Evolutionary conservation across 331 rosid genomes (phyloP).

Genomic region (Quercus tomentella): DNA sequence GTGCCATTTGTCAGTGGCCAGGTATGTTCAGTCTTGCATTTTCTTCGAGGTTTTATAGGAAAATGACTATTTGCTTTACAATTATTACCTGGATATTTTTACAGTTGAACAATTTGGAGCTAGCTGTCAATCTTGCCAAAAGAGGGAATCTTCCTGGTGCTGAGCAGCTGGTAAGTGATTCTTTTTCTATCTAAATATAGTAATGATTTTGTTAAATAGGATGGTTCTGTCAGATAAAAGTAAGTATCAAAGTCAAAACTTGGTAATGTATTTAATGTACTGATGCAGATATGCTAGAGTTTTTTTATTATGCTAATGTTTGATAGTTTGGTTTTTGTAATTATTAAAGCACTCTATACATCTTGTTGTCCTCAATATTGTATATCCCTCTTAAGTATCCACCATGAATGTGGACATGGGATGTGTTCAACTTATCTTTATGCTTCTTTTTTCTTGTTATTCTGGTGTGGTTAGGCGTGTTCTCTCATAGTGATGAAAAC

Average conservation of each 20-base stretch:
- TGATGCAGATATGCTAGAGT: background rate
- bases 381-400: background rate
- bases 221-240: background rate
- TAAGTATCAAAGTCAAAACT: background rate
- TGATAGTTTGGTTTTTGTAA: background rate
- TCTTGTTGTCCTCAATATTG: background rate
- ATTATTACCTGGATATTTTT: conserved; percentile 8
- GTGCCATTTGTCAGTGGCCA: conserved; percentile 96
- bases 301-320: conserved; percentile 12
- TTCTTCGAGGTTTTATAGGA: conserved; percentile 5
- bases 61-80: conserved; percentile 1
- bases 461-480: background rate
- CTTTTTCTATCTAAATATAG: background rate
- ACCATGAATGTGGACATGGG: background rate
- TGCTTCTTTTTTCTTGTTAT: background rate
- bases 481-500: background rate
- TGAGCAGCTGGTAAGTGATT: conserved; percentile 77
- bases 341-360: background rate
- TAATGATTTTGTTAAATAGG: background rate
- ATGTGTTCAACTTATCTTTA: too few species aligned
- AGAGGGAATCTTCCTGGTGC: conserved; percentile 99
- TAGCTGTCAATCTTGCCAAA: conserved; percentile 96
- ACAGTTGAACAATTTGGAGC: conserved; percentile 97
- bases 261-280: background rate
- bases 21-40: conserved; percentile 40